Base-by-base conservation (phyloP, 2,329 filamentous ascomycete species). In the Aureobasidium sp. region DNA sequence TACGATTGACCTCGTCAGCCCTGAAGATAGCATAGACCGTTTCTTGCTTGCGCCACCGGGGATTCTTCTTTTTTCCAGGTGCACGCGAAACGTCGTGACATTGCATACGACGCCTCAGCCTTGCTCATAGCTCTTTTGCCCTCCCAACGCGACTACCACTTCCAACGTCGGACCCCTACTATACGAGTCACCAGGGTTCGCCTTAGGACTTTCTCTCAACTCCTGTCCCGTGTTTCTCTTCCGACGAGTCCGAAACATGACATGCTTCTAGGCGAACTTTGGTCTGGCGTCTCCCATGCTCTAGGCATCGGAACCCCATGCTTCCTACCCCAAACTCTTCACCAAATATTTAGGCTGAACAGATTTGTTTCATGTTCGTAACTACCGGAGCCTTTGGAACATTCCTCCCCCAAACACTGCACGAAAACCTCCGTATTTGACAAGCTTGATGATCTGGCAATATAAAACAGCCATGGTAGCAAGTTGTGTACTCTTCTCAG, bases 1-100 rank as follows among this genome's bases (percentile, higher is more conserved):
- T 44, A 57, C 39, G 39, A 44, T 44, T 57, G 53, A 57, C 40
- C 50, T 54, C 15, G 15, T 54, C 50, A 42, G 50, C 35, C 50
- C 50, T 54, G 50, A 7, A 54, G 33, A 54, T 42, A 27, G 49
- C 49, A 53, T 40, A 33, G 33, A 27, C 19, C 49, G 49, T 40
- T 45, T 27, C 2, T 8, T 42, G 22, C 22, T 27, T 11, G 22
- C 52, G 52, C 52, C 52, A 44, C 35, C 22, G n/a, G 40, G 19
- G 35, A 53, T 17, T 22, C 19, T 35, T 50, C 33, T 19, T 50
- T 19, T 50, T 31, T 19, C 40, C 40, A 44, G 19, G 19, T 42
- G 50, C 22, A 53, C 35, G 22, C 50, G 50, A 40, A 54, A 54
- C 50, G 50, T 35, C 14, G 22, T 27, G 19, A 37, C 50, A 31